Conservation (phyloP, 257 asterid genomes). For the Thymus quinquecostatus region DNA sequence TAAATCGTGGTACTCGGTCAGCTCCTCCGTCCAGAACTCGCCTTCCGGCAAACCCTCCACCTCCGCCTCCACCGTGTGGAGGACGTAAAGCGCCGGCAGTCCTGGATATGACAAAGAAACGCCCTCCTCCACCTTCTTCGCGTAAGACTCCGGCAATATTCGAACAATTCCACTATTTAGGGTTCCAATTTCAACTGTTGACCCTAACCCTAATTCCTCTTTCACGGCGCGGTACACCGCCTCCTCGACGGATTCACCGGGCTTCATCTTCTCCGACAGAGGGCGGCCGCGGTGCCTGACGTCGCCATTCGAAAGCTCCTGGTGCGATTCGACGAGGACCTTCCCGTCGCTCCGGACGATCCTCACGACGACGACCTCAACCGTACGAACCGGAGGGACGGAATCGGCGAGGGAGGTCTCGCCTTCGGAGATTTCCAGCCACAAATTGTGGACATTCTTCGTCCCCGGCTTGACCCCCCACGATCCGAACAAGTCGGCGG, state of each 20-base stretch:
- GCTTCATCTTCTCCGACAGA: conserved; percentile 95
- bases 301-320: conserved; percentile 78
- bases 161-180: conserved; percentile 36
- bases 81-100: conserved; percentile 81
- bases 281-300: conserved; percentile 72
- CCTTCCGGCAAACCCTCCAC: conserved; percentile 82
- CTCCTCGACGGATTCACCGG: conserved; percentile 80
- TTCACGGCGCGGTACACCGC: conserved; percentile 80
- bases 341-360: conserved; percentile 54
- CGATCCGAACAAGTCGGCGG: conserved; percentile 71
- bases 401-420: conserved; percentile 77
- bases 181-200: conserved; percentile 32
- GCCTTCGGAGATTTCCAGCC: conserved; percentile 89
- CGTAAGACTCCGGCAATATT: conserved; percentile 64
- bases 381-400: conserved; percentile 71
- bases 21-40: conserved; percentile 85
- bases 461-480: conserved; percentile 99
- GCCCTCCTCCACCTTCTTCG: conserved; percentile 81
- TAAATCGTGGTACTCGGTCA: conserved; percentile 61
- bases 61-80: conserved; percentile 79
- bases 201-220: conserved; percentile 94
- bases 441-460: conserved; percentile 78
- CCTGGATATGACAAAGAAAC: conserved; percentile 88
- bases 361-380: conserved; percentile 76
- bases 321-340: conserved; percentile 82